Conservation (phyloP, 768 basidiomycete genomes). For the Suillus cothurnatus region DNA sequence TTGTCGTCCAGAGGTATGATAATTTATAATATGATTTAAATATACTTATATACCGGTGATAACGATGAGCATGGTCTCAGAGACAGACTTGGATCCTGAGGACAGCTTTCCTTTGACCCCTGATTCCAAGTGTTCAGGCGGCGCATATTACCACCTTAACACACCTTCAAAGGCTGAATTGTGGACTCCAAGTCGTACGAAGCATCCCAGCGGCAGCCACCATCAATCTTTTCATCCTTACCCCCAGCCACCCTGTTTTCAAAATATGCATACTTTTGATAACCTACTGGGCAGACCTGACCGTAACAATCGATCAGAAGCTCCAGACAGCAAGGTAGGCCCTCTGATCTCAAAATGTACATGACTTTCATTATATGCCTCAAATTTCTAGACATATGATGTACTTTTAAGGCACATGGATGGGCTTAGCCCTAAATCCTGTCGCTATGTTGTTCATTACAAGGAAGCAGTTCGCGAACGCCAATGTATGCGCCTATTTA, state of each 20-base stretch:
- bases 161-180: background rate
- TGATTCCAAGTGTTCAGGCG: background rate
- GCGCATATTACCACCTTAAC: background rate
- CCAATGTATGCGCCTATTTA: background rate
- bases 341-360: background rate
- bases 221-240: background rate
- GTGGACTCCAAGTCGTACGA: background rate
- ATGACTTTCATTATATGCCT: background rate
- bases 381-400: background rate
- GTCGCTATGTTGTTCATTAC: background rate
- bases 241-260: background rate
- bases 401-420: background rate
- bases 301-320: background rate
- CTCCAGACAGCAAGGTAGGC: background rate
- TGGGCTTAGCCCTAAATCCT: background rate
- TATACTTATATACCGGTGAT: background rate
- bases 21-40: background rate
- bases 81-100: background rate
- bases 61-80: background rate
- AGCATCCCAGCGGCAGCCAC: background rate
- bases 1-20: background rate
- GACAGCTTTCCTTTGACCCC: background rate
- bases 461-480: background rate
- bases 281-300: background rate
- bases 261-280: background rate